Conservation (phyloP, 2,329 filamentous ascomycete species). For the Fusarium haematococcum region DNA sequence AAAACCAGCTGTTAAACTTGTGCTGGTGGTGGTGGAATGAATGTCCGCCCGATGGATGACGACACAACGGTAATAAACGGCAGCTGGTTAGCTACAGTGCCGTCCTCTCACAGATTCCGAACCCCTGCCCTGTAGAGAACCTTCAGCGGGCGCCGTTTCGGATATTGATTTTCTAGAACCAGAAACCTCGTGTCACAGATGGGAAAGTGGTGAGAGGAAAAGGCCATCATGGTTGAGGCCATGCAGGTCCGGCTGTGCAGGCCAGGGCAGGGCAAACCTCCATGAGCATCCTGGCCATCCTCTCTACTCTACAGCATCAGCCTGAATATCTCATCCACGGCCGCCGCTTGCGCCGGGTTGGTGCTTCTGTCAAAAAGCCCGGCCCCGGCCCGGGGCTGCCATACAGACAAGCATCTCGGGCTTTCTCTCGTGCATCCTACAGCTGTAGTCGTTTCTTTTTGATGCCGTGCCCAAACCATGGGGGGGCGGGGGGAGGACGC, state of each 20-base stretch:
- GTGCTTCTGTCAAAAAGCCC: not conserved
- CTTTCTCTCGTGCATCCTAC: conserved; percentile 6
- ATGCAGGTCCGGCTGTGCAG: conserved; percentile 3
- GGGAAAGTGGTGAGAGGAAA: conserved; percentile 5
- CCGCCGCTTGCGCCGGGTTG: conserved; percentile 9
- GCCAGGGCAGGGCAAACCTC: not conserved
- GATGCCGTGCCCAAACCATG: not conserved
- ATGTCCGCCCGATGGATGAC: not conserved
- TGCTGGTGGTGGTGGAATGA: not conserved
- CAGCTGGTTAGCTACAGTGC: not conserved
- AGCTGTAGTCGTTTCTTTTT: conserved; percentile 1
- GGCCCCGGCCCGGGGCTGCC: conserved; percentile 28
- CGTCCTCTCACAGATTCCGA: not conserved
- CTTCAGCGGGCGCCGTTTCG: conserved; percentile 9
- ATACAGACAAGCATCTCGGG: not conserved
- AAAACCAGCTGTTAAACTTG: not conserved
- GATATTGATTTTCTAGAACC: conserved; percentile 21
- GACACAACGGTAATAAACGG: conserved; percentile 2
- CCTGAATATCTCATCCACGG: not conserved
- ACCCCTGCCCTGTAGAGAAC: not conserved
- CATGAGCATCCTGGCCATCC: not conserved
- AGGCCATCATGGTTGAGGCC: not conserved
- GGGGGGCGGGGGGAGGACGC: not conserved
- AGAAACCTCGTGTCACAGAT: not conserved
- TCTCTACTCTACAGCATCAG: not conserved